These are phyloP conservation scores for button mushroom (Agaricus bisporus) DNA, from an alignment of 768 basidiomycete species.

Conservation along the genomic window DNA sequence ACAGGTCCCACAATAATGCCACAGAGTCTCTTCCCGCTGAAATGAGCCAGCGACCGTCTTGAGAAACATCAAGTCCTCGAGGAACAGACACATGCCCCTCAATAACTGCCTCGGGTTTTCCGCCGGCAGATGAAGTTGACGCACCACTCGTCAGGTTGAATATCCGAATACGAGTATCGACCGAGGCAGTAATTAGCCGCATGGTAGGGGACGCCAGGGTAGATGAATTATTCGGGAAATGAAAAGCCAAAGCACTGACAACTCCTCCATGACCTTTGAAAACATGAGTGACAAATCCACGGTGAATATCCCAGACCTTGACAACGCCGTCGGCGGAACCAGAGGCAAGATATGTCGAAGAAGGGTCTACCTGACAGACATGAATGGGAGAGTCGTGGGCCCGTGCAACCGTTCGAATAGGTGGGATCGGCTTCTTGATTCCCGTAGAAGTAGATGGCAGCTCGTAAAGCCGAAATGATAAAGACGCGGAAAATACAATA, in stretches of 20 bases:
- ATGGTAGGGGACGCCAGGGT: conserved; percentile 48
- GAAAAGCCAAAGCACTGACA: conserved; percentile 85
- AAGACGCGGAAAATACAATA: conserved; percentile 73
- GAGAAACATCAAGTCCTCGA: conserved; percentile 78
- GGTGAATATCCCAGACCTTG: conserved; percentile 90
- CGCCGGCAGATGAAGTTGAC: conserved; percentile 46
- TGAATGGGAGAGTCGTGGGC: conserved; percentile 95
- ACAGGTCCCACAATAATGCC: conserved; percentile 87
- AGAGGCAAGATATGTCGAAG: conserved; percentile 87
- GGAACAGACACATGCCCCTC: conserved; percentile 97
- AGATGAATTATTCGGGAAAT: conserved; percentile 61
- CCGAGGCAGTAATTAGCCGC: conserved; percentile 85
- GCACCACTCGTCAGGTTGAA: conserved; percentile 77
- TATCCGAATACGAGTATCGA: conserved; percentile 87
- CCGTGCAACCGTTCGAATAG: conserved; percentile 68
- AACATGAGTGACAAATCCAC: conserved; percentile 88
- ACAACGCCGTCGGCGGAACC: conserved; percentile 96
- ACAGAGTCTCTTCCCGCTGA: conserved; percentile 93
- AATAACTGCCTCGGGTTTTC: conserved; percentile 72
- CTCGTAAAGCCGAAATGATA: conserved; percentile 79
- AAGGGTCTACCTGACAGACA: conserved; percentile 78
- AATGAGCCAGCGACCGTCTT: conserved; percentile 84
- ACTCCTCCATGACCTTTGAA: conserved; percentile 98
- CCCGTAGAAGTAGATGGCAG: conserved; percentile 48
- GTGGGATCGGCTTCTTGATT: conserved; percentile 48